phyloP scores from a whole-genome alignment of 2,329 filamentous ascomycete genomes.

The Xylaria sp. region DNA sequence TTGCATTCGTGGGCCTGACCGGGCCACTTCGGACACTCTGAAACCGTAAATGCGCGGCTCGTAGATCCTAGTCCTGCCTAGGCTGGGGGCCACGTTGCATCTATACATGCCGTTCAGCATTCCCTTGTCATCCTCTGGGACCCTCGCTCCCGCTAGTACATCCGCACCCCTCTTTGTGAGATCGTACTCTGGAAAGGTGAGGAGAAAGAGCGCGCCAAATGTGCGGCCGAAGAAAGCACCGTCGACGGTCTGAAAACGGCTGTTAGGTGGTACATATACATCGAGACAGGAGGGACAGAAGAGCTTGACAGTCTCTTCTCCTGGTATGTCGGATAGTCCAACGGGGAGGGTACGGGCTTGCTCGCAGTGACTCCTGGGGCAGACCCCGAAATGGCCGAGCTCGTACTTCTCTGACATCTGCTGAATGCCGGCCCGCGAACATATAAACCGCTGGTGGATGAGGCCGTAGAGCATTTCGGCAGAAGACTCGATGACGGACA shows the following conservation, averaged over 20 bases:
- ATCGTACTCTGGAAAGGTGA: conserved; percentile 97
- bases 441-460: conserved; percentile 99
- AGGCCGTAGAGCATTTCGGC: conserved; percentile 98
- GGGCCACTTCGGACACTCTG: conserved; percentile 87
- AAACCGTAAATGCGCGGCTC: conserved; percentile 98
- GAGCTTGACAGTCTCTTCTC: conserved; percentile 96
- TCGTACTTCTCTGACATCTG: conserved; percentile 99
- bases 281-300: conserved; percentile 98
- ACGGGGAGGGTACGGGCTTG: conserved; percentile 91
- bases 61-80: conserved; percentile 86
- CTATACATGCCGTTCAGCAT: conserved; percentile 87
- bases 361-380: conserved; percentile 93
- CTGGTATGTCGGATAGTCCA: conserved; percentile 91
- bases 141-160: conserved; percentile 57
- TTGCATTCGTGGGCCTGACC: conserved; percentile 93
- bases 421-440: conserved; percentile 93
- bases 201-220: conserved; percentile 95
- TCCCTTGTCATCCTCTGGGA: conserved; percentile 57
- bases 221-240: conserved; percentile 98
- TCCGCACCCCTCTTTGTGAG: conserved; percentile 77
- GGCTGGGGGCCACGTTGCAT: conserved; percentile 86
- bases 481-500: conserved; percentile 95
- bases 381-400: conserved; percentile 92
- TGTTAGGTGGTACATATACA: conserved; percentile 97
- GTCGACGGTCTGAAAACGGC: conserved; percentile 95